phyloP scores from a whole-genome alignment of 805 yeast genomes.

The Cyberlindnera misumaiensis region DNA sequence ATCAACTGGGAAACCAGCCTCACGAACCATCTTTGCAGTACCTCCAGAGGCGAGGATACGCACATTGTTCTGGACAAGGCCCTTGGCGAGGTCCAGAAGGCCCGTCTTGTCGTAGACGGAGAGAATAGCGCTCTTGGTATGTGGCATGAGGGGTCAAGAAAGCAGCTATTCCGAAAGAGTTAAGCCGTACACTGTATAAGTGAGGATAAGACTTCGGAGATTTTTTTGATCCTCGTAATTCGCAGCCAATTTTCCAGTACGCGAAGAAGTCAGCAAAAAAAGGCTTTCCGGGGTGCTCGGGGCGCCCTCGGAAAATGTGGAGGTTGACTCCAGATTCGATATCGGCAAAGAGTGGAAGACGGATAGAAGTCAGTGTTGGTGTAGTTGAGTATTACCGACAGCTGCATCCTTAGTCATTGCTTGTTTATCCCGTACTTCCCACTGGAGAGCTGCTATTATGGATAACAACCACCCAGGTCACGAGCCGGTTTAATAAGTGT shows the following conservation, averaged over 20 bases:
- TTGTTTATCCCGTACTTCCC: too few species aligned
- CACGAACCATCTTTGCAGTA: slow-evolving; percentile 89
- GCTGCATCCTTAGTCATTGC: too few species aligned
- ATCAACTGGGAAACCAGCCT: slow-evolving; percentile 96
- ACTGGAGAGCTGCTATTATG: too few species aligned
- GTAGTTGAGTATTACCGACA: too few species aligned
- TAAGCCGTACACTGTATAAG: background rate
- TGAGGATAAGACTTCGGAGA: background rate
- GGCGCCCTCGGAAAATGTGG: too few species aligned
- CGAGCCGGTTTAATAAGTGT: too few species aligned
- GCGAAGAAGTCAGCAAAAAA: slow-evolving; percentile 1
- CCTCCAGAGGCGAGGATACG: slow-evolving; percentile 96
- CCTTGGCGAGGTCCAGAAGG: slow-evolving; percentile 90
- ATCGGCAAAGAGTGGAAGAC: too few species aligned
- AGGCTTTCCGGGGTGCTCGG: background rate
- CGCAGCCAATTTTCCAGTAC: slow-evolving; percentile 2
- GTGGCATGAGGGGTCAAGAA: slow-evolving; percentile 22
- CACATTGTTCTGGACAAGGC: slow-evolving; percentile 80
- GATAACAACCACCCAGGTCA: too few species aligned
- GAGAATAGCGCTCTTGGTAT: slow-evolving; percentile 82
- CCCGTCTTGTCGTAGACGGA: slow-evolving; percentile 99
- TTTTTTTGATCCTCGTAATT: background rate
- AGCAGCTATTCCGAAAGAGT: background rate
- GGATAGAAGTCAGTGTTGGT: too few species aligned
- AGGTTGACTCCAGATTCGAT: too few species aligned